phyloP scores from a whole-genome alignment of 2,329 filamentous ascomycete genomes.

The Orbilia oligospora region DNA sequence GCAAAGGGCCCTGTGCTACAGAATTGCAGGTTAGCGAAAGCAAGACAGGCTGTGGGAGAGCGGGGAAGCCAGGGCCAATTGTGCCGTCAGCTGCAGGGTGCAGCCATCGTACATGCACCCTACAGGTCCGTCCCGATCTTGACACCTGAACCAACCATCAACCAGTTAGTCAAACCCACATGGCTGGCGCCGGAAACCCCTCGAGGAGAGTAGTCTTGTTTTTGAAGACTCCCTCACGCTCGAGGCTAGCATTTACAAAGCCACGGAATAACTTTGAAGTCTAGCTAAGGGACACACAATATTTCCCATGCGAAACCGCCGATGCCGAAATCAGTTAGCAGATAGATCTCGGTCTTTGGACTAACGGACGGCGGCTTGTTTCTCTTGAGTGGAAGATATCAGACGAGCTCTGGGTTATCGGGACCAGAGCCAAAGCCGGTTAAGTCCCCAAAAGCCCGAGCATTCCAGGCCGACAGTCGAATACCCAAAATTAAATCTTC shows the following conservation, averaged over 20 bases:
- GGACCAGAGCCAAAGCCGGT: slow-evolving; percentile 29
- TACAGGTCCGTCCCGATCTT: slow-evolving; percentile 42
- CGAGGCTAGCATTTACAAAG: background rate
- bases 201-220: slow-evolving; percentile 2
- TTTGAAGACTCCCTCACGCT: background rate
- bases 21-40: slow-evolving; percentile 17
- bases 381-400: background rate
- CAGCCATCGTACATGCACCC: slow-evolving; percentile 32
- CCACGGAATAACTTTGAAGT: slow-evolving; percentile 13
- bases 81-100: slow-evolving; percentile 43
- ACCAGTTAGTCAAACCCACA: slow-evolving; percentile 18
- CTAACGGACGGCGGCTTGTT: background rate
- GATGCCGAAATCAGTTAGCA: background rate
- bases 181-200: slow-evolving; percentile 11
- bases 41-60: slow-evolving; percentile 15
- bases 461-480: slow-evolving; percentile 31
- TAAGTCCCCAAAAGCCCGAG: slow-evolving; percentile 10
- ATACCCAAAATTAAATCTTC: slow-evolving; percentile 35
- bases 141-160: slow-evolving; percentile 33
- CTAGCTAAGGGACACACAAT: background rate
- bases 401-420: slow-evolving; percentile 39
- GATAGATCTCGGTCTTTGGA: slow-evolving; percentile 2
- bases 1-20: slow-evolving; percentile 3
- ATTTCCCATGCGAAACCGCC: slow-evolving; percentile 14
- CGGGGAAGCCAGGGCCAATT: slow-evolving; percentile 40